phyloP scores from a whole-genome alignment of 2,329 filamentous ascomycete species.

The Daldinia sp. region DNA sequence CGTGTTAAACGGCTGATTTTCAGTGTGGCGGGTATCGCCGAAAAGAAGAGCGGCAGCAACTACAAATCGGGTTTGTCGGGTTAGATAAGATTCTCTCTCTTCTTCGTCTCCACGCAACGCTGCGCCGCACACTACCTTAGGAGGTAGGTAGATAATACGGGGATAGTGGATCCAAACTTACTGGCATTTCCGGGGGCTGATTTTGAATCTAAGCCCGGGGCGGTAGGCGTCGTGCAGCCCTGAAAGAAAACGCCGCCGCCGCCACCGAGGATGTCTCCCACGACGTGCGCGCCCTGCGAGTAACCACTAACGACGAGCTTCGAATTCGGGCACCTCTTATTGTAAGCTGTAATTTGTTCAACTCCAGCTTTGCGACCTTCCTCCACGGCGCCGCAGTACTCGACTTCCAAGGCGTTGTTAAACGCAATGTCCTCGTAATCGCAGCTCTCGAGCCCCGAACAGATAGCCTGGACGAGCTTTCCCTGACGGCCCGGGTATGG shows the following conservation, averaged over 20 bases:
- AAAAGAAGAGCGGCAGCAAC: conserved; percentile 54
- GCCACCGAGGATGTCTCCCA: conserved; percentile 54
- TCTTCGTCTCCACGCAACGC: not conserved
- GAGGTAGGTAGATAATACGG: not conserved
- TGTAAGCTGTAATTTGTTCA: conserved; percentile 56
- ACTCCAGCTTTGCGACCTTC: conserved; percentile 54
- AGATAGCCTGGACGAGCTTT: conserved; percentile 50
- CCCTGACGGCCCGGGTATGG: conserved; percentile 53
- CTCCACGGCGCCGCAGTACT: conserved; percentile 51
- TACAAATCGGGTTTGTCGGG: conserved; percentile 18
- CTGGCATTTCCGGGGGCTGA: conserved; percentile 52
- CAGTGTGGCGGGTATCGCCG: conserved; percentile 53
- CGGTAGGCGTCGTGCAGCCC: conserved; percentile 47
- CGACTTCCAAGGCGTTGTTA: conserved; percentile 27
- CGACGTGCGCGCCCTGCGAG: conserved; percentile 56
- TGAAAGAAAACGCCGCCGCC: conserved; percentile 54
- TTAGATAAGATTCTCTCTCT: not conserved
- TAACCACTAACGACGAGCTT: conserved; percentile 59
- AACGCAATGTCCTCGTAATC: conserved; percentile 47
- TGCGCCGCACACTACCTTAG: not conserved
- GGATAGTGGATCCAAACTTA: conserved; percentile 41
- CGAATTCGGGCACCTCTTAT: conserved; percentile 55
- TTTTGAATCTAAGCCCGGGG: conserved; percentile 46
- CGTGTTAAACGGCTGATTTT: conserved; percentile 53
- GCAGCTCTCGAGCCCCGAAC: conserved; percentile 47